phyloP scores from a whole-genome alignment of 805 yeast genomes.

The Cyberlindnera mississippiensis region DNA sequence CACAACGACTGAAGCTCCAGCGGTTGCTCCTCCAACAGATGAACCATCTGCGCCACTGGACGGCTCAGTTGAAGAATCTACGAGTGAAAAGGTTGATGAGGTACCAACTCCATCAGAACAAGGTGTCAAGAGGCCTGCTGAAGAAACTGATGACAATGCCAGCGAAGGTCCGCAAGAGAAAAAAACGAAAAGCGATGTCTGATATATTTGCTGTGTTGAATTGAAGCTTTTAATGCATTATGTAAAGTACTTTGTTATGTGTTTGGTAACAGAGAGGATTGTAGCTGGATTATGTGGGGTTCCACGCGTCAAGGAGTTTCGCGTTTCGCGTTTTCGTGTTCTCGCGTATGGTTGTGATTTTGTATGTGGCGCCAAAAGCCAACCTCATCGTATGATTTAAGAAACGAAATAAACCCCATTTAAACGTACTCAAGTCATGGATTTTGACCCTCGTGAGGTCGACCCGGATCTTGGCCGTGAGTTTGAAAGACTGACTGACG shows the following conservation, averaged over 20 bases:
- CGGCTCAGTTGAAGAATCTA: neutral
- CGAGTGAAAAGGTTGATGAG: no score
- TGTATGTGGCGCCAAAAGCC: no score
- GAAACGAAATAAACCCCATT: no score
- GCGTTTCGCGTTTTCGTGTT: no score
- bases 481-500: constrained; percentile 13
- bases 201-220: neutral
- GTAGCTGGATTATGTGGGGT: no score
- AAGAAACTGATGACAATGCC: constrained; percentile 2
- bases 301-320: no score
- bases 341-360: no score
- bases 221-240: neutral
- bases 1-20: neutral
- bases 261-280: no score
- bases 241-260: neutral
- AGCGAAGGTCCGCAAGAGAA: constrained; percentile 32
- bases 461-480: constrained; percentile 7
- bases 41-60: neutral
- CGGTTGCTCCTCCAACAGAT: neutral
- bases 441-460: constrained; percentile 15
- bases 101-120: constrained; percentile 6
- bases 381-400: no score
- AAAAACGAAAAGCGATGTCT: constrained; percentile 19
- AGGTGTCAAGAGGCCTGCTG: constrained; percentile 25
- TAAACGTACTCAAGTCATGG: no score